Percentiles rank a stretch among this genome's conserved stretches.
These are phyloP conservation scores for Cyberlindnera nakhonratchasimensis DNA, from an alignment of 805 yeast species.

Conservation along the genomic window DNA sequence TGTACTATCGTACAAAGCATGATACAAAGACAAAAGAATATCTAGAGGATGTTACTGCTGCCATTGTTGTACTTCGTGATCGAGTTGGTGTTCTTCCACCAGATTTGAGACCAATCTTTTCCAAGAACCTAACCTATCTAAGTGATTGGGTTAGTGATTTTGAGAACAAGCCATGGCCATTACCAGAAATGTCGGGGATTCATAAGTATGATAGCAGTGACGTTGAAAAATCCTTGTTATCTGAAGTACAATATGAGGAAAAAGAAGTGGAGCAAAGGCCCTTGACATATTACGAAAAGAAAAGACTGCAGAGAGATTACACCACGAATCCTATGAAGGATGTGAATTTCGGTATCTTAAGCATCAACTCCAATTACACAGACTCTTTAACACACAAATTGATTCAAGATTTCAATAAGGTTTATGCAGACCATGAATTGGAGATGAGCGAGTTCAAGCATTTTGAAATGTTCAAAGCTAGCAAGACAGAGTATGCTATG, in stretches of 20 bases:
- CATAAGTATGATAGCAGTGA: slow-evolving; percentile 64
- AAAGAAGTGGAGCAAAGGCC: slow-evolving; percentile 38
- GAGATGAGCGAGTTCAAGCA: slow-evolving; percentile 46
- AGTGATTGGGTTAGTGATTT: slow-evolving; percentile 55
- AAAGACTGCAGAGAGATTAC: slow-evolving; percentile 64
- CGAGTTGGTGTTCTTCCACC: slow-evolving; percentile 80
- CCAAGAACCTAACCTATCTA: slow-evolving; percentile 60
- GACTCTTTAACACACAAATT: slow-evolving; percentile 60
- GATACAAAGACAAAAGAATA: slow-evolving; percentile 37
- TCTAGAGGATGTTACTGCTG: slow-evolving; percentile 70
- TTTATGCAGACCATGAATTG: slow-evolving; percentile 41
- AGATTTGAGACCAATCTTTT: slow-evolving; percentile 70
- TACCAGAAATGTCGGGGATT: slow-evolving; percentile 68
- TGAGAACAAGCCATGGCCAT: slow-evolving; percentile 56
- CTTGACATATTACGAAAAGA: slow-evolving; percentile 48
- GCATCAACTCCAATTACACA: slow-evolving; percentile 35
- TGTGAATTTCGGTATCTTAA: slow-evolving; percentile 49
- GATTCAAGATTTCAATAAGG: slow-evolving; percentile 50
- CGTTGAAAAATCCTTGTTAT: slow-evolving; percentile 72
- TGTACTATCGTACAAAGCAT: slow-evolving; percentile 40
- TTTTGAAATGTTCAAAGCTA: slow-evolving; percentile 37
- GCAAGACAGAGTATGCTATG: slow-evolving; percentile 41
- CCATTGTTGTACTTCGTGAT: slow-evolving; percentile 77
- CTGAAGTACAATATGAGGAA: slow-evolving; percentile 63
- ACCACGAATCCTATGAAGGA: slow-evolving; percentile 65